Percentiles rank a stretch among this genome's conserved stretches.
Conservation (phyloP, 1,284 basidiomycete genomes). For the Malassezia furfur region DNA sequence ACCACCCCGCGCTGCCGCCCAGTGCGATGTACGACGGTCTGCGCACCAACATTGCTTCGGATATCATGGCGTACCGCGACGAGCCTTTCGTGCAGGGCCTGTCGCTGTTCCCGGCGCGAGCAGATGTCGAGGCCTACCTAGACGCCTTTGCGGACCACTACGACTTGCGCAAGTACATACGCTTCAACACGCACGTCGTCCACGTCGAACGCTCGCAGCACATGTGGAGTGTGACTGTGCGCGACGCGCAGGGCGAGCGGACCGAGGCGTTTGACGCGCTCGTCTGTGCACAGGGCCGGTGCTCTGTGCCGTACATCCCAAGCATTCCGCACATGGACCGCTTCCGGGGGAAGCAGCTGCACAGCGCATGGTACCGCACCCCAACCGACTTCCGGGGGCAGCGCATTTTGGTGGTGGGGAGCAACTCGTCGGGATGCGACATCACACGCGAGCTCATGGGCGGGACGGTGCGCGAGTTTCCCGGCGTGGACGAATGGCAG, state of each 20-base stretch:
- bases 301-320: slow-evolving; percentile 52
- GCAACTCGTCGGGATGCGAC: slow-evolving; percentile 53
- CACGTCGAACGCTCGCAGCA: slow-evolving; percentile 20
- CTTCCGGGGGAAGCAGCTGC: slow-evolving; percentile 50
- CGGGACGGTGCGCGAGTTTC: slow-evolving; percentile 21
- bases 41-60: slow-evolving; percentile 41
- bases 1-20: slow-evolving; percentile 10
- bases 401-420: slow-evolving; percentile 53
- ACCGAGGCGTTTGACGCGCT: slow-evolving; percentile 26
- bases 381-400: slow-evolving; percentile 40
- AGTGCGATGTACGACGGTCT: slow-evolving; percentile 44
- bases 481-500: slow-evolving; percentile 17
- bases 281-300: slow-evolving; percentile 52
- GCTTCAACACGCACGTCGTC: slow-evolving; percentile 48
- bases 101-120: slow-evolving; percentile 22
- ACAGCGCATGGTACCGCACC: slow-evolving; percentile 52
- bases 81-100: slow-evolving; percentile 24
- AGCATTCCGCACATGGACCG: slow-evolving; percentile 48
- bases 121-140: slow-evolving; percentile 49
- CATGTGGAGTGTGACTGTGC: slow-evolving; percentile 12
- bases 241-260: background rate
- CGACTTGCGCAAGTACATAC: slow-evolving; percentile 27
- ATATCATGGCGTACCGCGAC: slow-evolving; percentile 47
- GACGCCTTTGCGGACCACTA: slow-evolving; percentile 36
- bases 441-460: slow-evolving; percentile 51